These are phyloP conservation scores for Tylopilus felleus DNA, from an alignment of 768 basidiomycete genomes.

Conservation along the genomic window DNA sequence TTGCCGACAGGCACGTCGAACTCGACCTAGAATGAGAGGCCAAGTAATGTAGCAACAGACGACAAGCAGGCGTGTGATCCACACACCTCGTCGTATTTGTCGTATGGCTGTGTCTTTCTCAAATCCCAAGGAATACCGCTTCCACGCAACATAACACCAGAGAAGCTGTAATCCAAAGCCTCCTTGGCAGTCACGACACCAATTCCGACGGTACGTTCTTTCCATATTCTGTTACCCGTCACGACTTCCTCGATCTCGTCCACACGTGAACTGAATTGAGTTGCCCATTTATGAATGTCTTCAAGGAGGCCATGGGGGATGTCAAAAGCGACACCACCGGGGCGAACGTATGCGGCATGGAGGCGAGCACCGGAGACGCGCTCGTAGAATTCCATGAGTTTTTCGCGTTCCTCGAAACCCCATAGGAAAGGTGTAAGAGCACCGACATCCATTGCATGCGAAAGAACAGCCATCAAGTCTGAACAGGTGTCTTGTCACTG, in stretches of 20 bases:
- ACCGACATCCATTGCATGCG: conserved; percentile 96
- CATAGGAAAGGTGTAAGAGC: conserved; percentile 98
- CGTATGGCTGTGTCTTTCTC: conserved; percentile 88
- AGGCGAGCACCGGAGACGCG: conserved; percentile 97
- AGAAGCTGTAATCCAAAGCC: conserved; percentile 90
- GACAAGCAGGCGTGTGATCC: not conserved
- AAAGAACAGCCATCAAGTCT: conserved; percentile 96
- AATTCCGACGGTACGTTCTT: conserved; percentile 86
- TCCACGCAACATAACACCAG: conserved; percentile 95
- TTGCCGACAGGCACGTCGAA: conserved; percentile 96
- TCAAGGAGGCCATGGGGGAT: conserved; percentile 97
- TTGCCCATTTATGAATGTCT: conserved; percentile 97
- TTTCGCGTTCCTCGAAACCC: conserved; percentile 99
- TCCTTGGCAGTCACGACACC: conserved; percentile 90
- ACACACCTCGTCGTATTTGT: conserved; percentile 88
- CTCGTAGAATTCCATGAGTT: conserved; percentile 99
- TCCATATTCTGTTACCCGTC: conserved; percentile 98
- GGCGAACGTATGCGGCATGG: conserved; percentile 96
- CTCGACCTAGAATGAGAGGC: conserved; percentile 59
- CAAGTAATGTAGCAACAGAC: not conserved
- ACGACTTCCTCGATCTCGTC: conserved; percentile 99
- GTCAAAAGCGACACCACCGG: conserved; percentile 97
- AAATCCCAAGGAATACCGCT: conserved; percentile 95
- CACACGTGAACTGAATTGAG: conserved; percentile 85
- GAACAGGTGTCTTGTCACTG: not conserved